These are phyloP conservation scores for Paramecium sexaurelia DNA, from an alignment of 73 alveolate species.

Conservation along the genomic window DNA sequence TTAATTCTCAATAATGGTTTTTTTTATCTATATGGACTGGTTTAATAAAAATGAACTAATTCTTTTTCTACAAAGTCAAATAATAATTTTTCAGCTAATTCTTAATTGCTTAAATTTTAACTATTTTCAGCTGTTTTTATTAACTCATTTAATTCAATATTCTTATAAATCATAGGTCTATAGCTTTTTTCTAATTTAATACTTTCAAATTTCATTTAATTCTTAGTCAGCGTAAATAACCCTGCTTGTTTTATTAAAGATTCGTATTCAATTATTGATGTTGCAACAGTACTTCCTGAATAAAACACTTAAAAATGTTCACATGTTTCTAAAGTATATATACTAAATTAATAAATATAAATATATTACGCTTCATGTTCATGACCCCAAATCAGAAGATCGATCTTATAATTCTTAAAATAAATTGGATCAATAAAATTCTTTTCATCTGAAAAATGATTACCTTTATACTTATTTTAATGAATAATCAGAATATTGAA, in stretches of 20 bases:
- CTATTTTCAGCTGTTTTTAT: conserved; percentile 71
- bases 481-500: conserved; percentile 94
- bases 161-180: conserved; percentile 86
- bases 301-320: conserved; percentile 88
- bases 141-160: conserved; percentile 78
- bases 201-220: conserved; percentile 73
- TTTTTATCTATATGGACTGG: neutral
- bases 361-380: conserved; percentile 93
- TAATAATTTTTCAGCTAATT: conserved; percentile 77
- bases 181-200: conserved; percentile 80
- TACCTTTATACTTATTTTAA: conserved; percentile 94
- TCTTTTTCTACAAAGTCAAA: conserved; percentile 47
- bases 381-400: conserved; percentile 97
- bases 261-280: conserved; percentile 94
- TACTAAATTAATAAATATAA: conserved; percentile 62
- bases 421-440: conserved; percentile 82
- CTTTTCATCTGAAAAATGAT: conserved; percentile 77
- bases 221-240: conserved; percentile 77
- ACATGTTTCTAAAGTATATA: neutral
- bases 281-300: conserved; percentile 96
- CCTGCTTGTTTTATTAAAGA: conserved; percentile 86
- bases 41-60: neutral
- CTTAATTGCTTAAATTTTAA: conserved; percentile 70
- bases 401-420: conserved; percentile 82
- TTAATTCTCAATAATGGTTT: conserved; percentile 72